Conservation (phyloP, 192 early-diverging fungal genomes). For the Coemansia sp. region DNA sequence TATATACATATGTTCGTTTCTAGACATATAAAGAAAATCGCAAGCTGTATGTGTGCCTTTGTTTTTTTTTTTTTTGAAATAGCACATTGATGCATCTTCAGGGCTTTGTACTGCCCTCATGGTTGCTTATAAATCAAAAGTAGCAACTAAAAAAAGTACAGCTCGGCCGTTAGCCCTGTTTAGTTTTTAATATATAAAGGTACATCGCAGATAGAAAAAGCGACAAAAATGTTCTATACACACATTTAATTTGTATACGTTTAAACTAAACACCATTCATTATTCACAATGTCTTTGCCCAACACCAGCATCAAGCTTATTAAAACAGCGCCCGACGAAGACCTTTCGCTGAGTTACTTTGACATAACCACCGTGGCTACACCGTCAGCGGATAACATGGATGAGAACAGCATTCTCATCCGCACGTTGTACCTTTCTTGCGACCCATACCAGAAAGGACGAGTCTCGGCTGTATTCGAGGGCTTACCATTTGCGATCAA, state of each 20-base stretch:
- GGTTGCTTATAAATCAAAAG: background rate
- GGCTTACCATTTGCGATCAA: background rate
- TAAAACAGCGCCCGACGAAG: background rate
- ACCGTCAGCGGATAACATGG: background rate
- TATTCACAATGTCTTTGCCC: background rate
- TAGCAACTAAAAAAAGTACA: too few relatives aligned
- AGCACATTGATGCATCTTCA: background rate
- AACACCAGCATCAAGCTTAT: background rate
- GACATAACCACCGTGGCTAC: background rate
- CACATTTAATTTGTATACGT: background rate
- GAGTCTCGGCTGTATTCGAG: background rate
- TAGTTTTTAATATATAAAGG: too few relatives aligned
- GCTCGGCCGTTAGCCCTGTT: too few relatives aligned
- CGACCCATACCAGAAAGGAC: conserved; percentile 4
- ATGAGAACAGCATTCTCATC: background rate
- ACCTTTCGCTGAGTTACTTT: background rate
- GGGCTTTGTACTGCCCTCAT: background rate
- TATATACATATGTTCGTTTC: too few relatives aligned
- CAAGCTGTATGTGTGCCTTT: too few relatives aligned
- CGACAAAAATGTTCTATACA: too few relatives aligned
- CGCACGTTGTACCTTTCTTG: conserved; percentile 9
- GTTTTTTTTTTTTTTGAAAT: too few relatives aligned
- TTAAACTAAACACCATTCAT: background rate
- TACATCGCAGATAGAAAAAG: too few relatives aligned
- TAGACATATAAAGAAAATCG: too few relatives aligned